Percentiles rank a stretch among this genome's conserved stretches.
phyloP scores from a whole-genome alignment of 1,284 basidiomycete genomes.

The Peniophora sp. region DNA sequence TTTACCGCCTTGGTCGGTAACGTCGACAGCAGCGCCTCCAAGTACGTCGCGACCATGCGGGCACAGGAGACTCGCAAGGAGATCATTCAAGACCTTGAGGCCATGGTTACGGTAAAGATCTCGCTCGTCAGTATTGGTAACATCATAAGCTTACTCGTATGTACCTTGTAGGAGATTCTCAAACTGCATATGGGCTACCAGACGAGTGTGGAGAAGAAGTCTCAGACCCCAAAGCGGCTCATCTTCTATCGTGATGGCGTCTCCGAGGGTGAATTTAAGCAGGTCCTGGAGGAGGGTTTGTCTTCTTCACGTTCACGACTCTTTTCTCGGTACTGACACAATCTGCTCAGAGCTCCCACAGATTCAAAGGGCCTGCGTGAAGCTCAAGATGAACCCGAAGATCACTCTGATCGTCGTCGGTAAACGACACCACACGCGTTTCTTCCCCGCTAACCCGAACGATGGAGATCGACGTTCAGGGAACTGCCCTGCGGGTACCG shows the following conservation, averaged over 20 bases:
- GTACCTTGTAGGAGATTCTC: slow-evolving; percentile 42
- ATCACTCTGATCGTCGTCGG: slow-evolving; percentile 72
- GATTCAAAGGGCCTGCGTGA: slow-evolving; percentile 33
- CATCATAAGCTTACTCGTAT: no score
- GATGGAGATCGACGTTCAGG: slow-evolving; percentile 56
- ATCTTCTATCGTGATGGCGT: slow-evolving; percentile 76
- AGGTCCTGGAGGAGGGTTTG: slow-evolving; percentile 45
- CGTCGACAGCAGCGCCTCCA: slow-evolving; percentile 56
- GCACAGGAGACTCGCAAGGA: slow-evolving; percentile 63
- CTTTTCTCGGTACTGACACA: neutral
- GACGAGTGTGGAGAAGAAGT: slow-evolving; percentile 40
- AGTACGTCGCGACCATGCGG: slow-evolving; percentile 42
- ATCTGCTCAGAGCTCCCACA: slow-evolving; percentile 23
- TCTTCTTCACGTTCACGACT: neutral
- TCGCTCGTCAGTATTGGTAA: slow-evolving; percentile 2
- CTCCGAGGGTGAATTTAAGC: slow-evolving; percentile 68
- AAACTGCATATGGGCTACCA: slow-evolving; percentile 49
- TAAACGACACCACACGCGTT: slow-evolving; percentile 71
- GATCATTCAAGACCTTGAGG: slow-evolving; percentile 62
- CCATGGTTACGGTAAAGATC: slow-evolving; percentile 55
- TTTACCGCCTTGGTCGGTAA: slow-evolving; percentile 69
- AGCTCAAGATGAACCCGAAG: slow-evolving; percentile 46
- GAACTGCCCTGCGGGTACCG: slow-evolving; percentile 68
- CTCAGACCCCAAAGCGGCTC: slow-evolving; percentile 49
- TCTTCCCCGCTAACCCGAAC: slow-evolving; percentile 48